A percentile compares a stretch with the other conserved stretches of the same genome.
Conservation (phyloP, 2,329 filamentous ascomycete genomes). For the Monilinia fructigena region DNA sequence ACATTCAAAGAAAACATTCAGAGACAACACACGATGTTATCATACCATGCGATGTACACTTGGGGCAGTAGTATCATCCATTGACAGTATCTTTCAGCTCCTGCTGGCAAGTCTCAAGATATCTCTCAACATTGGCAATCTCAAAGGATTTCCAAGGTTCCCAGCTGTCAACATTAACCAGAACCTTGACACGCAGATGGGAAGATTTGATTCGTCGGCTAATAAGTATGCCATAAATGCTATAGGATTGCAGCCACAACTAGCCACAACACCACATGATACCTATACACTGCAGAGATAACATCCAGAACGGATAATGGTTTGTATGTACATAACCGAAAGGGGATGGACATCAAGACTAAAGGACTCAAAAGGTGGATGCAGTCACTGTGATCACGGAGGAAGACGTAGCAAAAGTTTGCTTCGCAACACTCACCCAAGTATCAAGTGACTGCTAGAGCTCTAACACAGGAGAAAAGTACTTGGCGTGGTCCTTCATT, state of each 20-base stretch:
- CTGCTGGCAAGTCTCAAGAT: no score
- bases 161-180: neutral
- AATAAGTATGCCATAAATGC: neutral
- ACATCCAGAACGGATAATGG: conserved; percentile 1
- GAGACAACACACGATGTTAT: no score
- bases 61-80: neutral
- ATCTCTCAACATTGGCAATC: neutral
- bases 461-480: neutral
- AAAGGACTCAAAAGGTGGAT: neutral
- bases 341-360: neutral
- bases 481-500: neutral
- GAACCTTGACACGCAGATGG: neutral
- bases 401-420: conserved; percentile 5
- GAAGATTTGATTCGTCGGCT: neutral
- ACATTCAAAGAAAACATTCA: no score
- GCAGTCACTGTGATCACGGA: neutral
- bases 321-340: neutral
- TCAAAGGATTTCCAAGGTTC: neutral
- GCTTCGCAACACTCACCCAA: neutral
- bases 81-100: neutral
- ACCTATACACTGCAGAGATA: neutral
- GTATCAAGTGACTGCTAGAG: conserved; percentile 1
- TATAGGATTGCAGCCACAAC: neutral
- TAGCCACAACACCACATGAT: conserved; percentile 5
- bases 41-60: neutral